phyloP scores from a whole-genome alignment of 768 basidiomycete genomes.

The Calocybe gangraenosa region DNA sequence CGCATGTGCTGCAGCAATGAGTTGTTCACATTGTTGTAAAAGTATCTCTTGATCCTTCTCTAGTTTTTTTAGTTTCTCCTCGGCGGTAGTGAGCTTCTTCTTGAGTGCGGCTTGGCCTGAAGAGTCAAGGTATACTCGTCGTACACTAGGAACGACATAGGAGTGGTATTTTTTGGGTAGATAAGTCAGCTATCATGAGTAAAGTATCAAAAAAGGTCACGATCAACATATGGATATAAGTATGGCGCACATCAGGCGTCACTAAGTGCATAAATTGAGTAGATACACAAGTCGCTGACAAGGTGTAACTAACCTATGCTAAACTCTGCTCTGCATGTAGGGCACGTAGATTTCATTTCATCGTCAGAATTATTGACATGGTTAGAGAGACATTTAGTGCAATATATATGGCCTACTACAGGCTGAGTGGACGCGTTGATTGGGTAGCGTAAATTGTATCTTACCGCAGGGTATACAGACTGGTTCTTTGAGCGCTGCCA shows the following conservation, averaged over 20 bases:
- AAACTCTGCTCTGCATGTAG: conserved; percentile 55
- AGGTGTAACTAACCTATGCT: conserved; percentile 37
- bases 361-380: conserved; percentile 32
- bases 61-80: conserved; percentile 33
- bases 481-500: conserved; percentile 46
- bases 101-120: conserved; percentile 20
- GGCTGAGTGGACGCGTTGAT: background rate
- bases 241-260: conserved; percentile 32
- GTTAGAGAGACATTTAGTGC: conserved; percentile 49
- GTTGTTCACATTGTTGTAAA: conserved; percentile 37
- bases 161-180: conserved; percentile 47
- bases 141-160: conserved; percentile 40
- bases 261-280: conserved; percentile 24
- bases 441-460: conserved; percentile 11
- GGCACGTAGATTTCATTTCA: conserved; percentile 44
- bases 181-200: conserved; percentile 20
- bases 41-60: conserved; percentile 39
- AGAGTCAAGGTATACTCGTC: conserved; percentile 46
- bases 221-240: background rate
- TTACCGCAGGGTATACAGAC: conserved; percentile 61
- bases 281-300: background rate
- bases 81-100: conserved; percentile 31
- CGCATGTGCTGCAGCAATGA: conserved; percentile 30
- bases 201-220: background rate
- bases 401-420: conserved; percentile 57